Evolutionary conservation across 1,284 basidiomycete genomes (phyloP).

Genomic region (Gastroboletus turbinatus): DNA sequence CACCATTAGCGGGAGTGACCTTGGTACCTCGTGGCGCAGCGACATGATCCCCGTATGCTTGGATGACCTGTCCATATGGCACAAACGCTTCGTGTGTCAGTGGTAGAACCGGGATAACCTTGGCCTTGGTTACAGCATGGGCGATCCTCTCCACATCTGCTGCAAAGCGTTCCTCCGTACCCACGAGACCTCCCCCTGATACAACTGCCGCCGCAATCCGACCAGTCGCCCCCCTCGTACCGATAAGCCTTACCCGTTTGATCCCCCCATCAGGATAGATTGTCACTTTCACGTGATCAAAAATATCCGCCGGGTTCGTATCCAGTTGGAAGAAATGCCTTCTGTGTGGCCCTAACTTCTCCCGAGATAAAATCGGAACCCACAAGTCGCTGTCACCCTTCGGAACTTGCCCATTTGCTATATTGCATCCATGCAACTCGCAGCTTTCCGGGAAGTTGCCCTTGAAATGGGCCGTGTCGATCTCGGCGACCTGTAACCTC

Average conservation of each 20-base stretch:
- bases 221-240: slow-evolving; percentile 47
- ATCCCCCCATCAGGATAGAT: slow-evolving; percentile 96
- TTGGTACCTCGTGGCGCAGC: slow-evolving; percentile 65
- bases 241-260: slow-evolving; percentile 86
- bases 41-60: slow-evolving; percentile 71
- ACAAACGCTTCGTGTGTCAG: slow-evolving; percentile 82
- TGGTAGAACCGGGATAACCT: slow-evolving; percentile 64
- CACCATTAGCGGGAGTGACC: slow-evolving; percentile 82
- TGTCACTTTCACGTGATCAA: slow-evolving; percentile 85
- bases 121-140: slow-evolving; percentile 20
- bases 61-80: slow-evolving; percentile 83
- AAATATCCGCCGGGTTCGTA: slow-evolving; percentile 55
- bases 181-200: slow-evolving; percentile 5
- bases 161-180: slow-evolving; percentile 2
- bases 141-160: neutral
- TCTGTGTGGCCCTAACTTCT: slow-evolving; percentile 85
- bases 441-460: slow-evolving; percentile 95
- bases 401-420: slow-evolving; percentile 41
- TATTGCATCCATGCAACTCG: slow-evolving; percentile 71
- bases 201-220: slow-evolving; percentile 11
- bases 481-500: slow-evolving; percentile 75
- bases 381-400: slow-evolving; percentile 53
- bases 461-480: slow-evolving; percentile 95
- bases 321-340: slow-evolving; percentile 88
- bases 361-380: slow-evolving; percentile 73